Conservation (phyloP, 345 rosid species). For the Anastatica hierochuntica region DNA sequence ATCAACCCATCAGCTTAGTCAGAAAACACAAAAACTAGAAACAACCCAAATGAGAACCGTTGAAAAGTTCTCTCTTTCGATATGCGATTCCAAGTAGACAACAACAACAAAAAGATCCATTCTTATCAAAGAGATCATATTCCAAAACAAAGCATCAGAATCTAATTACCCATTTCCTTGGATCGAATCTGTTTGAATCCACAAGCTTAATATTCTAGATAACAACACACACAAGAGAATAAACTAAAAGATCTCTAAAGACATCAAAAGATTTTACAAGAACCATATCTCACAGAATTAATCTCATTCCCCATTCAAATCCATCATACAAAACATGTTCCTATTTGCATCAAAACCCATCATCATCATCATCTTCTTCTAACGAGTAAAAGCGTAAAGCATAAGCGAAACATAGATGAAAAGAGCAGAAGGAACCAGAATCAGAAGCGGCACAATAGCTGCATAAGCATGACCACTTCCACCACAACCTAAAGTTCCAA, state of each 20-base stretch:
- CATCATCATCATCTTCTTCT: constrained; percentile 7
- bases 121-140: background rate
- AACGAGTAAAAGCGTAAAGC: constrained; percentile 61
- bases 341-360: background rate
- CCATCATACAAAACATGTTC: background rate
- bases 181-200: constrained; percentile 15
- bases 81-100: constrained; percentile 8
- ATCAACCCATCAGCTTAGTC: too few relatives aligned
- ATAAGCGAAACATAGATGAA: constrained; percentile 44
- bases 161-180: constrained; percentile 12
- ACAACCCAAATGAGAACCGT: constrained; percentile 1
- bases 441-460: constrained; percentile 64
- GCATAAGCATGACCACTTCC: constrained; percentile 51
- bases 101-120: constrained; percentile 9
- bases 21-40: background rate
- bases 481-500: constrained; percentile 62
- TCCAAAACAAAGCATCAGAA: constrained; percentile 20
- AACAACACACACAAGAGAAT: background rate
- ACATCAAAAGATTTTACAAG: constrained; percentile 12
- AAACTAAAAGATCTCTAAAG: background rate
- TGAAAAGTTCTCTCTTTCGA: background rate
- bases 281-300: constrained; percentile 7
- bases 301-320: constrained; percentile 10
- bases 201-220: constrained; percentile 10
- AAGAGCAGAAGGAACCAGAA: constrained; percentile 51